These are phyloP conservation scores for Lenzites betulinus DNA, from an alignment of 768 basidiomycete species.

Conservation along the genomic window DNA sequence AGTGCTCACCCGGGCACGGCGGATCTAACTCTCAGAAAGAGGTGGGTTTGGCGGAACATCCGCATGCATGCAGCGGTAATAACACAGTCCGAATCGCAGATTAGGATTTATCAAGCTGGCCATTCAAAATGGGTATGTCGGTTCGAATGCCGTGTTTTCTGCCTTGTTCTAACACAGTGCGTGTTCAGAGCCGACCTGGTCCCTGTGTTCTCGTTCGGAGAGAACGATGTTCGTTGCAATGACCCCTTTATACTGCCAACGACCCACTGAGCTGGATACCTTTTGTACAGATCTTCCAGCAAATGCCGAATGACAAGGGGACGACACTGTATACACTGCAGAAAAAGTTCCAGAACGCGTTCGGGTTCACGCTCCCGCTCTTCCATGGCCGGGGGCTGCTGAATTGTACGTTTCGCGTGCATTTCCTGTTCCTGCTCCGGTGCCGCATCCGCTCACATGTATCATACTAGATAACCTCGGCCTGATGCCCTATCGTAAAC, in stretches of 20 bases:
- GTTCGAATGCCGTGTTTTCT: too few species aligned
- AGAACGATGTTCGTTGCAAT: constrained; percentile 78
- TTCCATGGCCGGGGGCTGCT: constrained; percentile 95
- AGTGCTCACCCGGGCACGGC: constrained; percentile 97
- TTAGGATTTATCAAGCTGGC: constrained; percentile 95
- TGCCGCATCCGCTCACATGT: neutral
- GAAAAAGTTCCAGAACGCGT: constrained; percentile 86
- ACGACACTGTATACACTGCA: constrained; percentile 86
- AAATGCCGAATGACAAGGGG: constrained; percentile 94
- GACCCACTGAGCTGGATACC: too few species aligned
- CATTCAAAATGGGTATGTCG: constrained; percentile 77
- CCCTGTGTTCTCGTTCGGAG: constrained; percentile 97
- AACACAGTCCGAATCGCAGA: constrained; percentile 37
- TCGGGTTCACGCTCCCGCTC: constrained; percentile 96
- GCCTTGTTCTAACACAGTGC: too few species aligned
- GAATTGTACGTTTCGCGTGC: constrained; percentile 79
- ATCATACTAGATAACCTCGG: constrained; percentile 79
- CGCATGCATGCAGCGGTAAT: neutral
- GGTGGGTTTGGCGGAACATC: constrained; percentile 42
- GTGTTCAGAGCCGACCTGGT: constrained; percentile 85
- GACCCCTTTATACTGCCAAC: too few species aligned
- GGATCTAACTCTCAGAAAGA: constrained; percentile 75
- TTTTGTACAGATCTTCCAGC: constrained; percentile 79
- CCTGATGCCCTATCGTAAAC: constrained; percentile 92
- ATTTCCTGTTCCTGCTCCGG: neutral